Base-by-base conservation (phyloP, 164 flowering plant species). In the Litsea cubeba region DNA sequence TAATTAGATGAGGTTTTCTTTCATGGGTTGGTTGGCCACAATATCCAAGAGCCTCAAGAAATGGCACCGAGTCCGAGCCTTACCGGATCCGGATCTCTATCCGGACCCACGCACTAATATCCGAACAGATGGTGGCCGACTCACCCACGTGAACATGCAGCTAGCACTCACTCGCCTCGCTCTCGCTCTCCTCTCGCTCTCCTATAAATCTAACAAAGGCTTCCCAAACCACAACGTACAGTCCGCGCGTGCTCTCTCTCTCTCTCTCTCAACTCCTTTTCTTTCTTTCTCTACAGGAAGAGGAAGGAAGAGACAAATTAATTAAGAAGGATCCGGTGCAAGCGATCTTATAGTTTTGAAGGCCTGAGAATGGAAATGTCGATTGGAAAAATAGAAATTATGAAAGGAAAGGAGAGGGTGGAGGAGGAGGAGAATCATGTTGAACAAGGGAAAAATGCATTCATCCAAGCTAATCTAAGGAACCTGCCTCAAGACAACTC, bases 401-500 rank as follows among this genome's bases (percentile, higher is more conserved):
- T 64, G 22, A 66, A 66, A 66, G 69, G 49, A 66, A 66, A 28
- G 49, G 22, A 7, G 26, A 32, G 6, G 22, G 30, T 6, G 10
- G 40, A 32, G 6, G 35, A 66, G n/a, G 25, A 17, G 12, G 22
- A 66, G 15, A 63, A 10, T 12, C 23, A 25, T 2, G 25, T 28
- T 28, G 54, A 46, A 7, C 25, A 12, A 40, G 35, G 46, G 54
- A 46, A 5, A 20, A 69, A 69, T 3, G n/a, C 71, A 4, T 69
- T 69, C 26, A 40, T 69, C 25, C 54, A 69, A 1, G 71, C 20
- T 14, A 69, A 46, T 46, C 26, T 69, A 7, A 18, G 54, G 54
- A 69, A 49, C 71, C n/a, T 69, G 15, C 71, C 71, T 11, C 54
- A 69, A 11, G 71, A 69, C 46, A 69, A 69, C 26, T 51, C 25